These are phyloP conservation scores for Aquilaria sinensis DNA, from an alignment of 345 rosid genomes.

Conservation along the genomic window DNA sequence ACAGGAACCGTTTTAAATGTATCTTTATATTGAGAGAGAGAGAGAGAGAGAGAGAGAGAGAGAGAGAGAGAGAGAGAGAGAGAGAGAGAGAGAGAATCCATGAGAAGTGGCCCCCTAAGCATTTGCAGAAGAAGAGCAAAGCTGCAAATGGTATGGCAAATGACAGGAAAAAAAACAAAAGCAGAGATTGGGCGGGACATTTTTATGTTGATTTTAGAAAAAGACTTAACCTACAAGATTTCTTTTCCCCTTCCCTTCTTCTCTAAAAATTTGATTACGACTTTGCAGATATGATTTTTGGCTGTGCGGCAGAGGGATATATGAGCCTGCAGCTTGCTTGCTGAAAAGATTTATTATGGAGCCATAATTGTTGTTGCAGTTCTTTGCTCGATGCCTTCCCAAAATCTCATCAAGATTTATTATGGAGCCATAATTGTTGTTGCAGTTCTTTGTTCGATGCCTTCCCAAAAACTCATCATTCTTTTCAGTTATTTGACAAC, in stretches of 20 bases:
- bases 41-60: no score
- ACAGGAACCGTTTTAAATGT: constrained; percentile 1
- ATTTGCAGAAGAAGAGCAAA: neutral
- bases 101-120: neutral
- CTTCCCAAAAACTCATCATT: no score
- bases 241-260: no score
- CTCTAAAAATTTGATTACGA: neutral
- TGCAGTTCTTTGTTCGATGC: no score
- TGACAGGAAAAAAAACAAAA: neutral
- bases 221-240: no score
- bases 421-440: no score
- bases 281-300: constrained; percentile 17
- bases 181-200: constrained; percentile 5
- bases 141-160: constrained; percentile 1
- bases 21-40: neutral
- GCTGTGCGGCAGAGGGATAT: constrained; percentile 15
- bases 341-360: neutral
- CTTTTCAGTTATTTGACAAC: no score
- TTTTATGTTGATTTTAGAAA: constrained; percentile 5
- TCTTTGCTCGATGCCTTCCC: no score
- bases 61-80: no score
- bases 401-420: no score
- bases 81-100: neutral
- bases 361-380: no score
- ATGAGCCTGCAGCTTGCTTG: neutral